These are phyloP conservation scores for Schoenoplectus triqueter DNA, from an alignment of 202 grass and related monocot genomes.

Conservation along the genomic window DNA sequence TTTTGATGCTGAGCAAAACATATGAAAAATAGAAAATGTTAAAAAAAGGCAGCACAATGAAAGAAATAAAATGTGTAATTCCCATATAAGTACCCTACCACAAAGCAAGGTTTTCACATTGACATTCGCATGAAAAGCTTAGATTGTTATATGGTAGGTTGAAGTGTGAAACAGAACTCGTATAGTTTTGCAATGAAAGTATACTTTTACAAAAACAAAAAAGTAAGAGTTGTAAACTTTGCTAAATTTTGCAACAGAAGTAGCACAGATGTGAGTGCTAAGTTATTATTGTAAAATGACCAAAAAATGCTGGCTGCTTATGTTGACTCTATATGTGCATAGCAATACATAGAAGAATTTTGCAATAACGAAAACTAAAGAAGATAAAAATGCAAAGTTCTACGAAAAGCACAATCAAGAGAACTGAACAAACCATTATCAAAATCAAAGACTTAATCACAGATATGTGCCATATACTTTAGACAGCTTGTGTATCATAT, in stretches of 20 bases:
- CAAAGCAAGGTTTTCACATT: not conserved
- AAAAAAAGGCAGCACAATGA: constrained; percentile 18
- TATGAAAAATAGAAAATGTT: constrained; percentile 32
- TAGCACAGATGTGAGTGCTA: not conserved
- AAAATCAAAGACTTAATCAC: no score
- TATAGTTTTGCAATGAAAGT: not conserved
- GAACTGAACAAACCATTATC: not conserved
- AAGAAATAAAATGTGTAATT: constrained; percentile 36
- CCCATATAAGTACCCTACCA: not conserved
- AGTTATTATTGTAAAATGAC: not conserved
- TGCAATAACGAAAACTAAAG: not conserved
- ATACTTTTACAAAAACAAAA: not conserved
- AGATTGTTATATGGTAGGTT: not conserved
- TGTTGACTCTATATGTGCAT: not conserved
- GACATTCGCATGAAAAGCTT: not conserved
- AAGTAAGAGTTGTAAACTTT: not conserved
- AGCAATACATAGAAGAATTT: not conserved
- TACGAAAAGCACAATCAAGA: not conserved
- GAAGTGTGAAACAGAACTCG: not conserved
- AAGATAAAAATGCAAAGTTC: constrained; percentile 16
- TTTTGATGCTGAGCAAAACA: constrained; percentile 63
- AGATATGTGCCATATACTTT: no score
- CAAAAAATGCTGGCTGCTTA: not conserved
- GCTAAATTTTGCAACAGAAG: not conserved
- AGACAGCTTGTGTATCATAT: no score